Base-by-base conservation (phyloP, 176 grass and related monocot species). In the Hyparrhenia diplandra region DNA sequence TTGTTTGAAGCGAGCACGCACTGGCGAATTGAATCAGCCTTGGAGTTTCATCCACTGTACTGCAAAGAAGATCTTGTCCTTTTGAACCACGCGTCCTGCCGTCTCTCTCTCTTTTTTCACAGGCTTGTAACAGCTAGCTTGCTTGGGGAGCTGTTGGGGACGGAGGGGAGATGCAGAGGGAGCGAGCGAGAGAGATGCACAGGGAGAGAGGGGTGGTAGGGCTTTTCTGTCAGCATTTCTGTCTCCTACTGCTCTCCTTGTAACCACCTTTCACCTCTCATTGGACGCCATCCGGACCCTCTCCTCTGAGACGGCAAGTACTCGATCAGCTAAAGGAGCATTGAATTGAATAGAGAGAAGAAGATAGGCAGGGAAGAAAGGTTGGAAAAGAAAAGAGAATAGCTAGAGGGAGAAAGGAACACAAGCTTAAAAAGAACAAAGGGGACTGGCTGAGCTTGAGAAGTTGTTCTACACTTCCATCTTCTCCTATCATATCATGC, bases 31-130 rank as follows among this genome's bases (percentile, higher is more conserved):
- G 85, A 88, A 90, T 83, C 85, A 23, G 83, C 82, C 75, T 84
- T 89, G 85, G 83, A 84, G 77, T 87, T 97, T 75, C 89, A 80
- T 93, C 83, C 84, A 77, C 75, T 91, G 94, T 97, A 89, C 90
- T 85, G 81, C 78, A 82, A 80, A 86, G 77, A 89, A 91, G 90
- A 97, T 97, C 73, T 91, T 93, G 94, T 89, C 88, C 86, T 93
- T 87, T 90, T 85, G 86, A 75, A 81, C 1, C 87, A 77, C 73
- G 87, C n/a, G n/a, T 85, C 85, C 73, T 52, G 80, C 73, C 69
- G 70, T 70, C 78, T 82, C 72, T 74, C 66, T 74, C n/a, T n/a
- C n/a, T 66, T 77, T 74, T 82, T 46, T 82, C 65, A 64, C 83
- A 82, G 67, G 73, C 67, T 34, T 71, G 40, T 71, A 71, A 82